Evolutionary conservation across 148 eudicot genomes (phyloP).

Genomic region (Tetragonia tetragonoides): DNA sequence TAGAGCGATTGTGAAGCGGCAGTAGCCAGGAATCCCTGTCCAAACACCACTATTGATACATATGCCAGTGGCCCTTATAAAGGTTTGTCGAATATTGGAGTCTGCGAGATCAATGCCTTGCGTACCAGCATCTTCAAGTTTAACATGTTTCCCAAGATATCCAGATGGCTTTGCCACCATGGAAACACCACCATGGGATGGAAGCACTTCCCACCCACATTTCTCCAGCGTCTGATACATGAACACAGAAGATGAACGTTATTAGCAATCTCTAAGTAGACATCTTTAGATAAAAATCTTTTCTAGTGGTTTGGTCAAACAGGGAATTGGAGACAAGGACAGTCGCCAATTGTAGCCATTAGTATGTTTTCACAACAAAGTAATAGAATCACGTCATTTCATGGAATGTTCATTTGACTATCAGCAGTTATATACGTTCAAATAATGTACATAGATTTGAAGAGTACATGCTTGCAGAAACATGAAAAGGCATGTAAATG

Average conservation of each 20-base stretch:
- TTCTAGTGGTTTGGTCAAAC: background rate
- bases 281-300: background rate
- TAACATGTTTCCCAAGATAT: slow-evolving; percentile 59
- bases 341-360: too few relatives aligned
- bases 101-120: slow-evolving; percentile 54
- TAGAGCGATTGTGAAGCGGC: slow-evolving; percentile 82
- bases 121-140: slow-evolving; percentile 35
- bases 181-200: slow-evolving; percentile 71
- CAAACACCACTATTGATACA: slow-evolving; percentile 81
- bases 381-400: too few relatives aligned
- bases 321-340: too few relatives aligned
- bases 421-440: too few relatives aligned
- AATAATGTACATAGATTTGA: too few relatives aligned
- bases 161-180: slow-evolving; percentile 80
- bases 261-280: background rate
- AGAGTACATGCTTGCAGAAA: too few relatives aligned
- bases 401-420: too few relatives aligned
- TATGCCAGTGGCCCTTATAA: slow-evolving; percentile 64
- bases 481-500: too few relatives aligned
- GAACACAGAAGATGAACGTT: background rate
- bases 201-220: slow-evolving; percentile 93
- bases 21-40: slow-evolving; percentile 91
- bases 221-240: slow-evolving; percentile 61
- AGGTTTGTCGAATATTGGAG: slow-evolving; percentile 70
- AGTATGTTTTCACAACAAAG: too few relatives aligned